Base-by-base conservation (phyloP, 2,329 filamentous ascomycete genomes). In the Calonectria leucothoes region DNA sequence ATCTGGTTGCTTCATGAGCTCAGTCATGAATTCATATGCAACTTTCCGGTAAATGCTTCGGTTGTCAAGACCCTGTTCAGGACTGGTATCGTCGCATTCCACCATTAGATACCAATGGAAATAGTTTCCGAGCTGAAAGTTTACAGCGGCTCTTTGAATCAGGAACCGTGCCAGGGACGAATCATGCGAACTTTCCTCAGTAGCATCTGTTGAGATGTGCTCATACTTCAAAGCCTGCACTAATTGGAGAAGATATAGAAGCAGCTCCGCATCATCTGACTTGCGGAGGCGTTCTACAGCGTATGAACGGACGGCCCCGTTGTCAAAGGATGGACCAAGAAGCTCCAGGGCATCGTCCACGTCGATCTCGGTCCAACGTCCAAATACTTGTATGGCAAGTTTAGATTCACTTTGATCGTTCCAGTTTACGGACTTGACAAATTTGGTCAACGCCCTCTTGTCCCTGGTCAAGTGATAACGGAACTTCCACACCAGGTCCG, bases 41-140 rank as follows among this genome's bases (percentile, higher is more conserved):
- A 99, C 94, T 79, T 96, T 95, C 33, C 94, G 93, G 84, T 98
- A 99, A 23, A 98, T 92, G 75, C 94, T 94, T 57, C 94, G 93
- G 81, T 96, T 94, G 70, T 93, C 92, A 6, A 91, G 88, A 27
- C 92, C 90, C 78, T 96, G 94, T 52, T 95, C 93, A 4, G 92
- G 91, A 76, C 94, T 95, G 72, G 89, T 88, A 82, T 98, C 96
- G 78, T 97, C 95, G 78, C 96, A 97, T 85, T 99, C 97, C 1
- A 99, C 97, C 93, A 98, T 98, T 3, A 99, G 89, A 83, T 98
- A 99, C 97, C 97, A 99, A 83, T 98, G 95, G 68, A 99, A 91
- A 85, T 97, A 98, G 82, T 98, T 99, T 35, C 96, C 97, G 1
- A 99, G 89, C 73, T 94, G 93, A 80, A 98, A 94, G 81, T 98